Base-by-base conservation (phyloP, 176 grass and related monocot species). In the Leersia perrieri region DNA sequence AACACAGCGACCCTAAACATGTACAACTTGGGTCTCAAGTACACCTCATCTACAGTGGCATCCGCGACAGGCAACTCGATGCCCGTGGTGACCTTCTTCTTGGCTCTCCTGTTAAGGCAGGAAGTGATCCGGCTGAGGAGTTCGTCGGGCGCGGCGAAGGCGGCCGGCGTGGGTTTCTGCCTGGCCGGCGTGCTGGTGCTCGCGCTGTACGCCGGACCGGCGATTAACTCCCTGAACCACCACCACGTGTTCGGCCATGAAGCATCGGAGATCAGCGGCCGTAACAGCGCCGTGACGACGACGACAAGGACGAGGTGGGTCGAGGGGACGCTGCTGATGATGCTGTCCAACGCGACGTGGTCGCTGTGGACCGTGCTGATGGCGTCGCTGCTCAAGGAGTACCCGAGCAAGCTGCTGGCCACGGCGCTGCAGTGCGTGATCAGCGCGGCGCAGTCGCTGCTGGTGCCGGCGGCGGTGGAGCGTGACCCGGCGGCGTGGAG, bases 281-380 rank as follows among this genome's bases (percentile, higher is more conserved):
- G 14, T 3, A 47, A 15, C 14, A 44, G 12, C 14, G 41, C 41
- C 11, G 44, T 12, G 44, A 47, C 14, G 18, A 38, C 78, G 41
- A 63, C 27, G 44, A 47, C 14, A 9, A 38, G 80, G 41, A 63
- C 27, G 2, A 45, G 51, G 14, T 94, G 91, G 94, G 88, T 94
- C 63, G 76, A 82, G 68, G 94, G 91, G 16, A 84, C 87, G 5
- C 90, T 92, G 58, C 44, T 92, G 10, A 80, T 92, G 68, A 63
- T 97, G 5, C 31, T 83, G 1, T 53, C 86, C 1, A 84, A 85
- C 72, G 69, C 65, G n/a, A 60, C 82, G 5, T 97, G 87, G 91
- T 90, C 87, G 7, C 42, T 92, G 40, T 94, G 94, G 91, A 70
- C 92, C n/a, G 86, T 97, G 18, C 70, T 94, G 8, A 91, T 87